Percentiles rank a stretch among this genome's conserved stretches.
Conservation (phyloP, 2,329 filamentous ascomycete species). For the Cladosporium phlei region DNA sequence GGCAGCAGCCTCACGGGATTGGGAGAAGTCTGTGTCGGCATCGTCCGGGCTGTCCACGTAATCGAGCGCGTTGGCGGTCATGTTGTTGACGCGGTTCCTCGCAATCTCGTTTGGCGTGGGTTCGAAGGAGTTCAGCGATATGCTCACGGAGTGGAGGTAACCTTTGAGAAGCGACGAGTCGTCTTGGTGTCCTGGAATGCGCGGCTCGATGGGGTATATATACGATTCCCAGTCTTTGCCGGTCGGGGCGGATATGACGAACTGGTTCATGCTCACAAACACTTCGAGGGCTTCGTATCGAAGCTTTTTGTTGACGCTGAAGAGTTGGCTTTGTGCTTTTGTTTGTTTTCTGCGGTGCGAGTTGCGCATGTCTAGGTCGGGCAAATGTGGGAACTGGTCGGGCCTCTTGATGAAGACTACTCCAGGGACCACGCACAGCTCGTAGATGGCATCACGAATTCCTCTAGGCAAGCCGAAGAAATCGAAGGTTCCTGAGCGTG, state of each 20-base stretch:
- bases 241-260: not conserved
- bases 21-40: no score
- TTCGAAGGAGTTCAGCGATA: not conserved
- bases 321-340: not conserved
- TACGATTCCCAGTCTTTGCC: no score
- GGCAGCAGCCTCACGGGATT: no score
- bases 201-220: no score
- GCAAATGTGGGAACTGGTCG: not conserved
- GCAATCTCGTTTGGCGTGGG: not conserved
- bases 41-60: no score
- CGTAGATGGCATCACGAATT: not conserved
- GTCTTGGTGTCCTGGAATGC: not conserved
- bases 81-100: not conserved
- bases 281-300: not conserved
- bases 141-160: not conserved
- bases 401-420: not conserved
- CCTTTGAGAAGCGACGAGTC: not conserved
- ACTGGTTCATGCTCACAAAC: not conserved
- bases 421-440: not conserved
- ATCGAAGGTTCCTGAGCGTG: not conserved
- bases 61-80: no score
- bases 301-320: not conserved
- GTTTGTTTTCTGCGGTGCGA: not conserved
- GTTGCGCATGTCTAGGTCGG: not conserved
- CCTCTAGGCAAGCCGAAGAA: not conserved